These are phyloP conservation scores for Fusarium torulosum DNA, from an alignment of 2,329 filamentous ascomycete species.

Conservation along the genomic window DNA sequence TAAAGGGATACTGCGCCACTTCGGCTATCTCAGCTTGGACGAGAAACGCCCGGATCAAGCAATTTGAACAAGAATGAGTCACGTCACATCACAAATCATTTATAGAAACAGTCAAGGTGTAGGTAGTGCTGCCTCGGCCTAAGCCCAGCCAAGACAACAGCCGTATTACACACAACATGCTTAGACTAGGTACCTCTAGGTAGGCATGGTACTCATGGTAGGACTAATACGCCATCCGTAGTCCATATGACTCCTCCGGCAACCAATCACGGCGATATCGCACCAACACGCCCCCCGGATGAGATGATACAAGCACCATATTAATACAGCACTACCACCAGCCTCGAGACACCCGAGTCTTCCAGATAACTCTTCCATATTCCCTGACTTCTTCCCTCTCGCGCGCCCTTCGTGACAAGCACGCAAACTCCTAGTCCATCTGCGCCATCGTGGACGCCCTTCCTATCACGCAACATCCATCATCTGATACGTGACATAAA, in stretches of 20 bases:
- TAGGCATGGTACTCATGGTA: too few species aligned
- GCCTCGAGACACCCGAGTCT: conserved; percentile 17
- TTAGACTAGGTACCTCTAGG: background rate
- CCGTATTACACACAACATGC: conserved; percentile 6
- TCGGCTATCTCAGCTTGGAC: conserved; percentile 16
- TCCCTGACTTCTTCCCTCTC: conserved; percentile 16
- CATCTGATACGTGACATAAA: conserved; percentile 12
- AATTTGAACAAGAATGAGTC: conserved; percentile 29
- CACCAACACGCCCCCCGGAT: conserved; percentile 35
- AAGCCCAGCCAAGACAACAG: conserved; percentile 8
- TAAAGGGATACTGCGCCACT: conserved; percentile 30
- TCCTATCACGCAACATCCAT: conserved; percentile 29
- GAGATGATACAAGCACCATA: conserved; percentile 41
- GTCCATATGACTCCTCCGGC: conserved; percentile 46
- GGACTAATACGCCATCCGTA: conserved; percentile 36
- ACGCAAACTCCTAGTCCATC: conserved; percentile 41
- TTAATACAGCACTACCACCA: conserved; percentile 37
- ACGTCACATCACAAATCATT: conserved; percentile 25
- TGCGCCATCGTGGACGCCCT: conserved; percentile 44
- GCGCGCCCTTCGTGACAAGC: conserved; percentile 42
- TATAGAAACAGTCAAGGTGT: conserved; percentile 3
- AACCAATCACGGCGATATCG: conserved; percentile 39
- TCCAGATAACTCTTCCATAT: conserved; percentile 43
- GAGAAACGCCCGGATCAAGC: conserved; percentile 32
- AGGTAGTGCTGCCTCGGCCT: conserved; percentile 17